Evolutionary conservation across 176 grass and related monocot genomes (phyloP).

Genomic region (Poa pratensis): DNA sequence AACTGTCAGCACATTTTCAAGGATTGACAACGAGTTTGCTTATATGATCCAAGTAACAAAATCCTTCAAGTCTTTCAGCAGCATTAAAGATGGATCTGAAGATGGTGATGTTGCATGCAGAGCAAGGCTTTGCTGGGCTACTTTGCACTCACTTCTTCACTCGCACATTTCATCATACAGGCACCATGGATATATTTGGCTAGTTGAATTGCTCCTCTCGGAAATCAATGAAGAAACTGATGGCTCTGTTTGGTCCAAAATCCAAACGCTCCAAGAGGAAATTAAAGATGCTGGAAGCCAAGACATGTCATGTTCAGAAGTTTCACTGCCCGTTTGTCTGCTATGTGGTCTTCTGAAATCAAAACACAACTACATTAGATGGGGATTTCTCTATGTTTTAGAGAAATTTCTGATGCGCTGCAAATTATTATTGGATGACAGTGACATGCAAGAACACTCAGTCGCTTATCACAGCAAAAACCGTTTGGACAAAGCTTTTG

Average conservation of each 20-base stretch:
- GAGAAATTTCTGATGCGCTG: constrained; percentile 95
- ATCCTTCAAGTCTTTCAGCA: constrained; percentile 67
- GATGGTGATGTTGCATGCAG: constrained; percentile 61
- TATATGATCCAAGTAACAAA: constrained; percentile 94
- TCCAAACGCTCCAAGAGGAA: constrained; percentile 80
- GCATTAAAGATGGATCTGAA: constrained; percentile 75
- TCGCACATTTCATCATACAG: constrained; percentile 81
- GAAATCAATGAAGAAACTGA: constrained; percentile 82
- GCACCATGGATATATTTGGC: constrained; percentile 99
- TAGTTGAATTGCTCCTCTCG: constrained; percentile 92
- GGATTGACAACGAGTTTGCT: constrained; percentile 82
- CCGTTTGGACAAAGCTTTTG: constrained; percentile 79
- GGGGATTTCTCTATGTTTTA: constrained; percentile 90
- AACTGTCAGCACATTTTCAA: constrained; percentile 75
- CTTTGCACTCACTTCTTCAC: constrained; percentile 89
- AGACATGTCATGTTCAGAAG: constrained; percentile 68
- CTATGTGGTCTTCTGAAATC: constrained; percentile 95
- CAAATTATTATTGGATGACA: constrained; percentile 98
- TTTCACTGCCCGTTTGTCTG: constrained; percentile 84
- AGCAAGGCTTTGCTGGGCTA: constrained; percentile 84
- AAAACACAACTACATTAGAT: constrained; percentile 95
- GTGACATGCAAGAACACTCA: constrained; percentile 61
- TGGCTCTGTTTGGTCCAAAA: constrained; percentile 80
- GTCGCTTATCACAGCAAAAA: constrained; percentile 50
- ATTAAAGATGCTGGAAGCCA: constrained; percentile 84